Evolutionary conservation across 2,329 filamentous ascomycete species (phyloP).

Genomic region (Emydomyces testavorans): DNA sequence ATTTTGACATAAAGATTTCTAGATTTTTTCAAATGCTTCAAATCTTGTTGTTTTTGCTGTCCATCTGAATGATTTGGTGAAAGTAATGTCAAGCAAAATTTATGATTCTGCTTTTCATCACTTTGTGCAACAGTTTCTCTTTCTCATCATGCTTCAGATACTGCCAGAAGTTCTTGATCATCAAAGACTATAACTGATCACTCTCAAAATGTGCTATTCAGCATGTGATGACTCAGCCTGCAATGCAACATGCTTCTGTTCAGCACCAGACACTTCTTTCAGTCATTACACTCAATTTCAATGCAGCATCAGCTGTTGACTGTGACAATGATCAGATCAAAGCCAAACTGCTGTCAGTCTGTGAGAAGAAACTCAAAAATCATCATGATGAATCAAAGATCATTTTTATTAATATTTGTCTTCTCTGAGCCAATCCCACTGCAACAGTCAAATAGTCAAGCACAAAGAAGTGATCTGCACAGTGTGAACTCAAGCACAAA

Average conservation of each 20-base stretch:
- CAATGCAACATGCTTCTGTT: slow-evolving; percentile 26
- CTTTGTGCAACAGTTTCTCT: slow-evolving; percentile 20
- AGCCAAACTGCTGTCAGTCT: slow-evolving; percentile 33
- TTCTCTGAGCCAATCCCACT: slow-evolving; percentile 36
- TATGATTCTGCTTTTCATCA: slow-evolving; percentile 16
- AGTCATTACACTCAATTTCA: slow-evolving; percentile 13
- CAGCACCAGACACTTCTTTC: slow-evolving; percentile 33
- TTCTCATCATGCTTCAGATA: slow-evolving; percentile 22
- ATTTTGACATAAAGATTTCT: neutral
- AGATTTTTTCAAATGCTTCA: slow-evolving; percentile 17
- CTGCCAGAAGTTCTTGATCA: slow-evolving; percentile 23
- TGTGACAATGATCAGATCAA: slow-evolving; percentile 34
- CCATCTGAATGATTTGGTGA: slow-evolving; percentile 19
- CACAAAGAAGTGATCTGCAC: slow-evolving; percentile 36
- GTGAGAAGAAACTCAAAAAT: slow-evolving; percentile 24
- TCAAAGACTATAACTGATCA: slow-evolving; percentile 1
- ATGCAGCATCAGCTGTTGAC: slow-evolving; percentile 8
- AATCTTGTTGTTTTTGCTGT: slow-evolving; percentile 18
- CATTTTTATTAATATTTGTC: slow-evolving; percentile 12
- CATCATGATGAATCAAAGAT: slow-evolving; percentile 5
- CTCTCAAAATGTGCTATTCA: slow-evolving; percentile 36
- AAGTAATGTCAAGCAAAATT: slow-evolving; percentile 23
- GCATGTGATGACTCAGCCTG: slow-evolving; percentile 35
- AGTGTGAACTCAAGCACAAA: slow-evolving; percentile 42
- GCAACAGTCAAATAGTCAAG: slow-evolving; percentile 39